These are phyloP conservation scores for Lotmaria passim DNA, from an alignment of 208 protist genomes.

Conservation along the genomic window DNA sequence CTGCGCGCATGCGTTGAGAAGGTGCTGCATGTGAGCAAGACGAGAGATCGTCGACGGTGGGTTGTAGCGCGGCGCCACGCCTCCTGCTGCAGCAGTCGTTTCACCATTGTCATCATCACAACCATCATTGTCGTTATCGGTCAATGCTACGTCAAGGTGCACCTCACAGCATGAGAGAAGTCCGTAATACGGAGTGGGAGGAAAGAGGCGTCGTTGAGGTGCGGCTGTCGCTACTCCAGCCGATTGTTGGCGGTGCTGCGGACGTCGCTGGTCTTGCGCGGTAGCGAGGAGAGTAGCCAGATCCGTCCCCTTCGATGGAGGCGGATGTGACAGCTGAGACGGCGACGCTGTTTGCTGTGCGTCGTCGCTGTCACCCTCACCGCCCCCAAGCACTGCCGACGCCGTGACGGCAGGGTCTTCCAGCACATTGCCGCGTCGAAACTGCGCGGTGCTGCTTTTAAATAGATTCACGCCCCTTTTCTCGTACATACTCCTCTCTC, in stretches of 20 bases:
- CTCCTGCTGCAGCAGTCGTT: neutral
- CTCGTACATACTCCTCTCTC: neutral
- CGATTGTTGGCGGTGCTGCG: neutral
- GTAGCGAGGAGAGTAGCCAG: constrained; percentile 1
- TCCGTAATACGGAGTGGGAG: constrained; percentile 62
- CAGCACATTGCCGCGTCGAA: constrained; percentile 23
- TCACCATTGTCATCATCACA: neutral
- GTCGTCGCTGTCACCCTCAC: neutral
- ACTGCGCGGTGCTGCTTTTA: constrained; percentile 7
- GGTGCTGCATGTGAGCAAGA: constrained; percentile 30
- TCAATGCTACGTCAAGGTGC: constrained; percentile 33
- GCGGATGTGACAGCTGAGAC: too few relatives aligned
- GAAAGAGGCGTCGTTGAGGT: constrained; percentile 26
- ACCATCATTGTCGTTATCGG: constrained; percentile 14
- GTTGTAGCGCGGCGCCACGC: constrained; percentile 11
- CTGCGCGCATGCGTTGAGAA: constrained; percentile 17
- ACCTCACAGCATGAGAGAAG: constrained; percentile 46
- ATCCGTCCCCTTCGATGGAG: neutral
- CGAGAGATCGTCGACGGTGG: constrained; percentile 2
- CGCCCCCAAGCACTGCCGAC: neutral
- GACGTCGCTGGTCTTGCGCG: constrained; percentile 1
- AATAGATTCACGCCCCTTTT: constrained; percentile 24
- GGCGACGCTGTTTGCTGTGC: neutral
- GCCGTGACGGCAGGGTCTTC: neutral
- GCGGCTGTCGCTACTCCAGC: neutral